Evolutionary conservation across 1,139 yeast genomes (phyloP).

Genomic region (Geotrichum siamense): DNA sequence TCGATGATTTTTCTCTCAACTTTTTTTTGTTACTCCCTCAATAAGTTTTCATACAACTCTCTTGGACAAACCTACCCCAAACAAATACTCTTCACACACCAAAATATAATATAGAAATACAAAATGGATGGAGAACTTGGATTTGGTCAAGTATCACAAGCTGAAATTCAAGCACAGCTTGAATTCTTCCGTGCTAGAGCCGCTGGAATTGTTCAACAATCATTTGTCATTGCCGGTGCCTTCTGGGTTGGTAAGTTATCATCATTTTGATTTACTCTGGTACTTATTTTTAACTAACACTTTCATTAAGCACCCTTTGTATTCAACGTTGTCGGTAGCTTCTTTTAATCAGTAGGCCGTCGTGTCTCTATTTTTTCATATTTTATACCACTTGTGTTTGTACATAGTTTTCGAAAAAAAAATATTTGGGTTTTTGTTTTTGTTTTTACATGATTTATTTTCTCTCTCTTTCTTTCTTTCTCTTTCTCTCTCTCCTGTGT

Average conservation of each 20-base stretch:
- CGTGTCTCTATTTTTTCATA: too few species aligned
- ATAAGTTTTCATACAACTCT: too few species aligned
- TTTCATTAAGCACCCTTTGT: constrained; percentile 34
- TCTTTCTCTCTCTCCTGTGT: background rate
- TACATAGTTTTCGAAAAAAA: too few species aligned
- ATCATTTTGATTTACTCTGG: background rate
- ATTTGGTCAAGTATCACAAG: constrained; percentile 79
- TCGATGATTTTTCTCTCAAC: too few species aligned
- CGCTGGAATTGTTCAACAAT: constrained; percentile 55
- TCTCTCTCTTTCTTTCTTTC: background rate
- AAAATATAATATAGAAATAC: constrained; percentile 1
- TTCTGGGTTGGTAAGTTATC: constrained; percentile 50
- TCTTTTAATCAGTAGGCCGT: constrained; percentile 1
- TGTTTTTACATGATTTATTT: background rate
- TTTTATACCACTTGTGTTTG: too few species aligned
- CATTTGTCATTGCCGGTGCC: constrained; percentile 66
- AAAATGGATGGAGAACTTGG: constrained; percentile 19
- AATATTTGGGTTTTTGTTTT: too few species aligned
- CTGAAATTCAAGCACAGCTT: constrained; percentile 71
- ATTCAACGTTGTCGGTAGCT: constrained; percentile 24
- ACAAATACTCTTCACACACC: background rate
- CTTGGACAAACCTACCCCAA: too few species aligned
- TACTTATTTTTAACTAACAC: constrained; percentile 4
- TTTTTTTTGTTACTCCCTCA: too few species aligned
- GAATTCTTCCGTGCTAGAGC: constrained; percentile 66